Percentiles rank a stretch among this genome's conserved stretches.
phyloP scores from a whole-genome alignment of 2,329 filamentous ascomycete genomes.

The Clarireedia monteithiana region DNA sequence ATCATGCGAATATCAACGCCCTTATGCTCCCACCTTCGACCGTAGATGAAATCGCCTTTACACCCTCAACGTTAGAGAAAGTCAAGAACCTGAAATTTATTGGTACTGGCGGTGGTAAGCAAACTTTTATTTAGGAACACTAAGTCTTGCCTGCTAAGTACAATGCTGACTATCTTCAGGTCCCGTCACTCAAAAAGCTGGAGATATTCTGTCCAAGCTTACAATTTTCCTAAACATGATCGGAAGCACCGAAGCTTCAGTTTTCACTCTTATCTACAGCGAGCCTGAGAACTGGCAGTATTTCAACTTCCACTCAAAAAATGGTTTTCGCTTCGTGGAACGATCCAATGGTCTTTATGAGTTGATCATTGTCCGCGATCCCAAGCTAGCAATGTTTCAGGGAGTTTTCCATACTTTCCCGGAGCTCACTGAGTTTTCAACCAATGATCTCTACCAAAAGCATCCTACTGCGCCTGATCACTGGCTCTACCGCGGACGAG shows the following conservation, averaged over 20 bases:
- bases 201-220: slow-evolving; percentile 1
- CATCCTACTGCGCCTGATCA: not conserved
- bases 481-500: slow-evolving; percentile 13
- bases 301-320: slow-evolving; percentile 1
- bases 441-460: not conserved
- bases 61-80: not conserved
- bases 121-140: not conserved
- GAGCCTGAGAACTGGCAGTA: slow-evolving; percentile 3
- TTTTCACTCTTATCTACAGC: not conserved
- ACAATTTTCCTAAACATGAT: slow-evolving; percentile 3
- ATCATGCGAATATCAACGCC: not conserved
- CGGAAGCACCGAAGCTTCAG: slow-evolving; percentile 2
- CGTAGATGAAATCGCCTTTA: slow-evolving; percentile 2
- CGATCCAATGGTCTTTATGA: not conserved
- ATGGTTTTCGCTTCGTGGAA: not conserved
- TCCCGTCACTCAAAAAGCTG: slow-evolving; percentile 1
- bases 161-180: not conserved
- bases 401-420: slow-evolving; percentile 9
- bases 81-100: slow-evolving; percentile 1
- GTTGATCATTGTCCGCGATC: not conserved
- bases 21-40: slow-evolving; percentile 6
- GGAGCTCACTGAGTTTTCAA: slow-evolving; percentile 2
- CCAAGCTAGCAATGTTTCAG: not conserved
- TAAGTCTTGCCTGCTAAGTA: not conserved
- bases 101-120: not conserved